Percentiles rank a stretch among this genome's conserved stretches.
Conservation (phyloP, 2,329 filamentous ascomycete genomes). For the Trichoderma simmonsii region DNA sequence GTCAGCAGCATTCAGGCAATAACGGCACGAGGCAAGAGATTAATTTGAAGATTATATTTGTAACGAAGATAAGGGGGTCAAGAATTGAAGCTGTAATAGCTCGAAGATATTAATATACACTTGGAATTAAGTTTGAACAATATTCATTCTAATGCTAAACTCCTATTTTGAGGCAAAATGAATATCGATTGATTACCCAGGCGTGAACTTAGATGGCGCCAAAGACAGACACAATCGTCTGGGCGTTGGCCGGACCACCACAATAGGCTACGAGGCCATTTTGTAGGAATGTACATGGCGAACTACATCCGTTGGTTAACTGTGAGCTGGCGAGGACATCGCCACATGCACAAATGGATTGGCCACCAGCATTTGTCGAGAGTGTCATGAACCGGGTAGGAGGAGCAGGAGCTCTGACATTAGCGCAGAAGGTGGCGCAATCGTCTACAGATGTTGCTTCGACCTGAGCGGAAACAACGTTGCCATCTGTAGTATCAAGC, state of each 20-base stretch:
- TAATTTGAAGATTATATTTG: not conserved
- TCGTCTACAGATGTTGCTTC: not conserved
- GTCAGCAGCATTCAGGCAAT: not conserved
- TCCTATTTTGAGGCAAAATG: not conserved
- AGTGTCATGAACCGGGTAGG: not conserved
- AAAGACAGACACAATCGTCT: not conserved
- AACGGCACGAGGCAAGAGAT: not conserved
- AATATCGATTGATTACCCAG: not conserved
- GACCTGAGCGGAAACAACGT: no score
- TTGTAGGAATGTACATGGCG: not conserved
- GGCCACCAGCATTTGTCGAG: not conserved
- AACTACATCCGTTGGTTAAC: not conserved
- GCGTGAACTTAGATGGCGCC: not conserved
- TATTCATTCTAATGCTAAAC: not conserved
- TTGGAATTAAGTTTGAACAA: not conserved
- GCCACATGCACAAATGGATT: not conserved
- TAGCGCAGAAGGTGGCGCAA: not conserved
- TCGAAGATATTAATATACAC: not conserved
- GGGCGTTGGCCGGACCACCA: not conserved
- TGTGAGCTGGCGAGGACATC: not conserved
- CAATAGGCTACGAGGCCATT: not conserved
- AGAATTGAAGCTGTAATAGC: not conserved
- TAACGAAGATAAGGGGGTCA: not conserved
- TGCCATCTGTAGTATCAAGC: no score
- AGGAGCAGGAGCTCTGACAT: not conserved